Evolutionary conservation across 495 filamentous ascomycete genomes (phyloP).

Genomic region (Penicillium paradoxum): DNA sequence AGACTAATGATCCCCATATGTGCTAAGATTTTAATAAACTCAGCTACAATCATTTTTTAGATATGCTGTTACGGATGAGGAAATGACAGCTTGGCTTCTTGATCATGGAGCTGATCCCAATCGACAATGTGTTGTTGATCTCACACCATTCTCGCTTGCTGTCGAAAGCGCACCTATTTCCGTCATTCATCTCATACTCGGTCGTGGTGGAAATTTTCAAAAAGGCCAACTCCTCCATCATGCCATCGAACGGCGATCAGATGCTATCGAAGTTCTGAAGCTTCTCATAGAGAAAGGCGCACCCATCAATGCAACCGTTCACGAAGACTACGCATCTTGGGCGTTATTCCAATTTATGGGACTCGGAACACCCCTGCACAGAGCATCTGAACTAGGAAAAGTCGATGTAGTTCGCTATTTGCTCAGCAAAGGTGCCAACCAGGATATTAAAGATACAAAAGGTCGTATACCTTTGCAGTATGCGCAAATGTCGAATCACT

Average conservation of each 20-base stretch:
- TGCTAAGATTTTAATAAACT: neutral
- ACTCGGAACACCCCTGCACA: conserved; percentile 1
- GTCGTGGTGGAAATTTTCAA: conserved; percentile 13
- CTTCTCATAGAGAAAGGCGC: conserved; percentile 14
- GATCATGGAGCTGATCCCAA: conserved; percentile 21
- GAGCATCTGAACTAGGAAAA: neutral
- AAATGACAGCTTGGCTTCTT: conserved; percentile 22
- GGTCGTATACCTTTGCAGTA: conserved; percentile 6
- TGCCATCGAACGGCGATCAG: conserved; percentile 12
- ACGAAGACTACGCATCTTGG: conserved; percentile 6
- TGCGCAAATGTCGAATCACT: conserved; percentile 1
- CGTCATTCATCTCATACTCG: conserved; percentile 13
- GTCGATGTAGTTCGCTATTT: conserved; percentile 5
- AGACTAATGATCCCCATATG: conserved; percentile 4
- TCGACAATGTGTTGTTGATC: conserved; percentile 15
- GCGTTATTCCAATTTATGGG: conserved; percentile 1
- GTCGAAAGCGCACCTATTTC: conserved; percentile 15
- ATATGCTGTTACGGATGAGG: conserved; percentile 14
- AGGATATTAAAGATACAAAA: conserved; percentile 1
- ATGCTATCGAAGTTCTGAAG: conserved; percentile 12
- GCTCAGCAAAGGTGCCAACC: neutral
- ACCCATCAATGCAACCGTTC: conserved; percentile 5
- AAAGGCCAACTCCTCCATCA: conserved; percentile 22
- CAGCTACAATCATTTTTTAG: neutral
- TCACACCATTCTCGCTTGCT: conserved; percentile 19